phyloP scores from a whole-genome alignment of 2,329 filamentous ascomycete species.

The Calonectria pseudoreteaudii region DNA sequence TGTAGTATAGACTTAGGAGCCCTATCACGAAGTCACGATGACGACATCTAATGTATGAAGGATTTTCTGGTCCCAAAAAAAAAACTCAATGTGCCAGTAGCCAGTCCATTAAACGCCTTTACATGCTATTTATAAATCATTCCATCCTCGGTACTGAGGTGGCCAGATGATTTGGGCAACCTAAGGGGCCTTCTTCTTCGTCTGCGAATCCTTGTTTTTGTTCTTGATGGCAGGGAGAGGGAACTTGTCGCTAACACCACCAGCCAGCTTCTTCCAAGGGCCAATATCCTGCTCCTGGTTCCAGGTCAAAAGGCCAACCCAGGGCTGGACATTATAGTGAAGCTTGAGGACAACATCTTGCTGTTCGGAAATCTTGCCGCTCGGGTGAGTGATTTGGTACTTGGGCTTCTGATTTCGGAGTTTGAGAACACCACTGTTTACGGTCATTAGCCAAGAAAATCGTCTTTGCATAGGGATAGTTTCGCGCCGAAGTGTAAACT shows the following conservation, averaged over 20 bases:
- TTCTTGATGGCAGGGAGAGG: slow-evolving; percentile 74
- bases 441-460: background rate
- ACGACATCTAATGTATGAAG: slow-evolving; percentile 19
- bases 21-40: slow-evolving; percentile 41
- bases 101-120: slow-evolving; percentile 34
- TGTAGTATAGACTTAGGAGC: slow-evolving; percentile 37
- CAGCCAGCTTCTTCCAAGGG: slow-evolving; percentile 73
- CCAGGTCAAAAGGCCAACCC: slow-evolving; percentile 92
- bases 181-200: slow-evolving; percentile 36
- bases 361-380: slow-evolving; percentile 79
- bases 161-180: background rate
- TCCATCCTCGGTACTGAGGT: background rate
- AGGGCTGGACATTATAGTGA: slow-evolving; percentile 97
- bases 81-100: background rate
- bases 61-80: background rate
- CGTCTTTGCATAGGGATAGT: background rate
- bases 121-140: slow-evolving; percentile 23
- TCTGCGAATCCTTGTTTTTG: slow-evolving; percentile 38
- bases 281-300: slow-evolving; percentile 69
- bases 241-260: slow-evolving; percentile 74
- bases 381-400: slow-evolving; percentile 95
- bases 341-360: slow-evolving; percentile 82
- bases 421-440: slow-evolving; percentile 74
- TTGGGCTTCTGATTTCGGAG: slow-evolving; percentile 91
- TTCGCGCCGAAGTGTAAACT: slow-evolving; percentile 19